These are phyloP conservation scores for Middelhovenomyces tepae DNA, from an alignment of 805 yeast genomes.

Conservation along the genomic window DNA sequence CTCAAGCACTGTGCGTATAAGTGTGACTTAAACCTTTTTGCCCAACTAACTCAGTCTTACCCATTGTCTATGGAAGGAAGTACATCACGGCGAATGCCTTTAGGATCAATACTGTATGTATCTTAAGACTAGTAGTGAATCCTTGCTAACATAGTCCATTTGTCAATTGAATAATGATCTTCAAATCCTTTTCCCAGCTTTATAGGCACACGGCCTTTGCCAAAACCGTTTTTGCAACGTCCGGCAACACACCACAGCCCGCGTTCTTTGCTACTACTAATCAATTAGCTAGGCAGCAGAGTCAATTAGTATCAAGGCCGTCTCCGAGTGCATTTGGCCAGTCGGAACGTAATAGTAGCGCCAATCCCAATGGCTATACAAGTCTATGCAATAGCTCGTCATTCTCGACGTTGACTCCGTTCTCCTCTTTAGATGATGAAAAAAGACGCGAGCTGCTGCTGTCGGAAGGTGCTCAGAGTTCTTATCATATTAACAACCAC, in stretches of 20 bases:
- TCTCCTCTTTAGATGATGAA: conserved; percentile 19
- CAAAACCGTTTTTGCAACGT: conserved; percentile 29
- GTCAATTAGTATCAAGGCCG: conserved; percentile 22
- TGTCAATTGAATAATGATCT: conserved; percentile 25
- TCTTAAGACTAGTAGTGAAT: too few species aligned
- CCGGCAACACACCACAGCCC: conserved; percentile 25
- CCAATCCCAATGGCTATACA: conserved; percentile 10
- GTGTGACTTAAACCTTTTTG: too few species aligned
- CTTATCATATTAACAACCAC: too few species aligned
- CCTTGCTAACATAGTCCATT: too few species aligned
- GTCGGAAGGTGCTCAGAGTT: not conserved
- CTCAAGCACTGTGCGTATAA: too few species aligned
- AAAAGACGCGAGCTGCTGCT: conserved; percentile 12
- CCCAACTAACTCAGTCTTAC: too few species aligned
- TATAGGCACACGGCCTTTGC: conserved; percentile 33
- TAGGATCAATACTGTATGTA: too few species aligned
- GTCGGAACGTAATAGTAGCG: conserved; percentile 5
- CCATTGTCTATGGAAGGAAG: too few species aligned
- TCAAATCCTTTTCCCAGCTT: conserved; percentile 30
- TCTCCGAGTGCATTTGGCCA: conserved; percentile 8
- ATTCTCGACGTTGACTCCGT: conserved; percentile 14
- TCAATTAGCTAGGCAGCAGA: conserved; percentile 31
- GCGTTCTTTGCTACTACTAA: conserved; percentile 33
- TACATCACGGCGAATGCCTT: too few species aligned
- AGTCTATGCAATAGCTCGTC: conserved; percentile 13